Evolutionary conservation across 78 protist genomes (phyloP), one percentile per base, ranked within the genome.

Genomic region (Anaeramoeba flamelloides): DNA sequence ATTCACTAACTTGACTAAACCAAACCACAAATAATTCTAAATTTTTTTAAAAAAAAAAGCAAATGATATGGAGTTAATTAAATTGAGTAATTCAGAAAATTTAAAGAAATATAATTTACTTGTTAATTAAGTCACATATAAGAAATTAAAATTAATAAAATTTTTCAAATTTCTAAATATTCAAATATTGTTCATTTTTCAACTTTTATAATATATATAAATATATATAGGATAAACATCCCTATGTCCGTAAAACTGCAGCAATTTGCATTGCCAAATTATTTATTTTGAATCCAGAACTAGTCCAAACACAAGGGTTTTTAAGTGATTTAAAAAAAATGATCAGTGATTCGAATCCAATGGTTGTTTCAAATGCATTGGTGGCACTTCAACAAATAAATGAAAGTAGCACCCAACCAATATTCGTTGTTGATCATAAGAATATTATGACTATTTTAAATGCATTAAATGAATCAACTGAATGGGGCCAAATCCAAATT

Each of bases 231-330:
- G 97, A 96, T 65, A 77, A 74, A 41, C 98, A 94, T 78, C 97
- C 99, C 39, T 96, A 96, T 82, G 99, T 97, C 32, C 87, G 97
- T 76, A 95, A 96, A 85, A 96, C 98, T 0, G 97, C 99, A 39
- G 98, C 97, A 30, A 88, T 96, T 22, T 92, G 98, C 86, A 96
- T 96, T 2, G 98, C 97, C 37, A 97, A 97, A 86, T 84, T 97
- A 38, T 94, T 86, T 86, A 97, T 92, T 78, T 87, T 96, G 78
- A 85, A 84, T 81, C 92, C 94, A 32, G 91, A 83, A 17, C 83
- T 92, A 30, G 90, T 90, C n/a, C 91, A 83, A 80, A 91, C 86
- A 36, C 94, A 94, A 74, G 98, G 98, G 34, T 93, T 95, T 84
- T 76, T 94, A 40, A 92, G 91, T 31, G 77, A 77, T 38, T 89